Conservation (phyloP, 768 basidiomycete species). For the Thelephora aurantiotincta region DNA sequence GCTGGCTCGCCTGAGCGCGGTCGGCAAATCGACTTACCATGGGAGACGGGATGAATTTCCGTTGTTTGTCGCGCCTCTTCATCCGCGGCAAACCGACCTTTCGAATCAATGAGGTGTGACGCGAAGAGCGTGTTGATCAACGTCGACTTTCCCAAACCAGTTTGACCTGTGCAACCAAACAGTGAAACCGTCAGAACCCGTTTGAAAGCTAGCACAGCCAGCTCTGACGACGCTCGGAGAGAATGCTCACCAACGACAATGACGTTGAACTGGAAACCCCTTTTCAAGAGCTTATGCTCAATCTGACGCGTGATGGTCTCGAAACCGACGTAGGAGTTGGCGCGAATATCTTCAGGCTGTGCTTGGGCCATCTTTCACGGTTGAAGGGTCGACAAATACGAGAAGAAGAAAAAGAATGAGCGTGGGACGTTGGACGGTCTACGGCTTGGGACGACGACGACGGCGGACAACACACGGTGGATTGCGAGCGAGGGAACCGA, state of each 20-base stretch:
- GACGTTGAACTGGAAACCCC: constrained; percentile 98
- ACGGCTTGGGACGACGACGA: no score
- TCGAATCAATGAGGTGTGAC: constrained; percentile 94
- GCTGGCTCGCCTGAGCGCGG: not conserved
- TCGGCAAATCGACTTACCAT: constrained; percentile 42
- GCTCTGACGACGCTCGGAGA: constrained; percentile 1
- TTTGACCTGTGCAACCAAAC: constrained; percentile 54
- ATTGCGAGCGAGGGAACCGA: no score
- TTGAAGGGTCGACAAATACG: not conserved
- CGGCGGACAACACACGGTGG: no score
- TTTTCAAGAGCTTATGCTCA: constrained; percentile 97
- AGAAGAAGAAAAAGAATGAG: not conserved
- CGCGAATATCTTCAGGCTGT: constrained; percentile 62
- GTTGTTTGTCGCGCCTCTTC: constrained; percentile 92
- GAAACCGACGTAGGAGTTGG: constrained; percentile 91
- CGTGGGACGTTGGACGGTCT: no score
- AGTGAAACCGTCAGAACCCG: not conserved
- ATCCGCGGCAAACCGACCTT: constrained; percentile 80
- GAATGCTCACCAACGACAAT: constrained; percentile 78
- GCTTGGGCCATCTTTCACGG: not conserved
- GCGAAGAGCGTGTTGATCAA: constrained; percentile 99
- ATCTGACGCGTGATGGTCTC: constrained; percentile 96
- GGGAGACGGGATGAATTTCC: constrained; percentile 89
- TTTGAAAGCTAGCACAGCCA: not conserved
- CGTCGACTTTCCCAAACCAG: constrained; percentile 95